A percentile compares a stretch with the other conserved stretches of the same genome.
phyloP scores from a whole-genome alignment of 169 alveolate species.

The Eimeria acervulina region DNA sequence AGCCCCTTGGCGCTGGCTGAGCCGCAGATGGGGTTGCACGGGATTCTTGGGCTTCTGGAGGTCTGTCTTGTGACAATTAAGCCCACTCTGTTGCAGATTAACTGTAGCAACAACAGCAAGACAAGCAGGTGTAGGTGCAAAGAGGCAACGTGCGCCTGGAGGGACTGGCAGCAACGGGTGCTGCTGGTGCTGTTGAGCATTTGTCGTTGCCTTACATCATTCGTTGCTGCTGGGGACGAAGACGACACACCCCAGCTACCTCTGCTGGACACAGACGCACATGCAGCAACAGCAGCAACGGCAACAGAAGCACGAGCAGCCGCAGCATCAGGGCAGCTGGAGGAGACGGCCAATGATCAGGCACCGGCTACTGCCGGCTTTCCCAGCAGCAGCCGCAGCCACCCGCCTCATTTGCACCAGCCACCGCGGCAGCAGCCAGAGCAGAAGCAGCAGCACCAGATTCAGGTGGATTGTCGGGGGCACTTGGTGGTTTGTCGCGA shows the following conservation, averaged over 20 bases:
- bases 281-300: neutral
- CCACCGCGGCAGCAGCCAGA: conserved; percentile 12
- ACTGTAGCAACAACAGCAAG: conserved; percentile 13
- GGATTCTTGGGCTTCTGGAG: conserved; percentile 41
- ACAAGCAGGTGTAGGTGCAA: neutral
- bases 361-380: neutral
- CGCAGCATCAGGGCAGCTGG: neutral
- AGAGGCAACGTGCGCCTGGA: neutral
- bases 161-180: conserved; percentile 27
- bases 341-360: neutral
- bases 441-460: neutral
- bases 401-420: neutral
- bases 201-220: neutral
- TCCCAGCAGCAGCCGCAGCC: neutral
- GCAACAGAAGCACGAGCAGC: neutral
- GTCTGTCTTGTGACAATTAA: neutral
- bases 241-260: conserved; percentile 17
- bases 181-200: conserved; percentile 2
- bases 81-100: neutral
- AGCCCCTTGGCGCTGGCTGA: conserved; percentile 27
- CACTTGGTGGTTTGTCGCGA: conserved; percentile 1
- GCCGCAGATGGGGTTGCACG: conserved; percentile 30
- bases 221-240: conserved; percentile 13
- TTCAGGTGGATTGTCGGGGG: conserved; percentile 46
- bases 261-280: neutral